Evolutionary conservation across 331 rosid genomes (phyloP).

Genomic region (Quercus phellos): DNA sequence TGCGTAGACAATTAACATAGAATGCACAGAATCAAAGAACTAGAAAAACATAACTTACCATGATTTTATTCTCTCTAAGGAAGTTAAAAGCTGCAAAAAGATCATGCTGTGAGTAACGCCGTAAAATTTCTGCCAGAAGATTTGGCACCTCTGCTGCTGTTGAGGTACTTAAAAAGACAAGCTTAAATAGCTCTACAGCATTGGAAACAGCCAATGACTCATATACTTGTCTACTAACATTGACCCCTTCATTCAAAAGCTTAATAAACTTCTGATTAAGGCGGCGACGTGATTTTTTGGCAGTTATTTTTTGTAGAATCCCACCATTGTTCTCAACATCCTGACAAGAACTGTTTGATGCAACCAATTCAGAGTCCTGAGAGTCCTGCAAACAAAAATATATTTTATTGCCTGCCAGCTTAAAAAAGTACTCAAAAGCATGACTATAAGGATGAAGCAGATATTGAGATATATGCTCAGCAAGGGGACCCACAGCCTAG

Average conservation of each 20-base stretch:
- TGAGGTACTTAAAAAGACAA: constrained; percentile 81
- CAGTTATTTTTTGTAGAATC: constrained; percentile 28
- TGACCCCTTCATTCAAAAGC: constrained; percentile 49
- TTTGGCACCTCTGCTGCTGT: constrained; percentile 58
- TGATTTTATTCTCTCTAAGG: constrained; percentile 72
- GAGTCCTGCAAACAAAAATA: constrained; percentile 41
- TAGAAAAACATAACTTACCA: constrained; percentile 48
- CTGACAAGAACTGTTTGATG: constrained; percentile 35
- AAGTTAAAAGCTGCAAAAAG: constrained; percentile 92
- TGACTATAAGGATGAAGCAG: not conserved
- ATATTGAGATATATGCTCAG: not conserved
- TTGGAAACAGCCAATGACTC: constrained; percentile 89
- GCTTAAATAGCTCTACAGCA: constrained; percentile 96
- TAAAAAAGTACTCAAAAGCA: constrained; percentile 9
- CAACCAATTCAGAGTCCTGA: constrained; percentile 42
- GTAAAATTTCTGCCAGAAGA: constrained; percentile 66
- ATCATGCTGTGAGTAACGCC: constrained; percentile 91
- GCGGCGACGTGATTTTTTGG: constrained; percentile 43
- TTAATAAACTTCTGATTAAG: constrained; percentile 54
- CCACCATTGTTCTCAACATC: constrained; percentile 37
- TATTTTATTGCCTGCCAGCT: constrained; percentile 18
- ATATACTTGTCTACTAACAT: constrained; percentile 52
- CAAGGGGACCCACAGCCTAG: not conserved
- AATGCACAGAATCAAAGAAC: constrained; percentile 11
- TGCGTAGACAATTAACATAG: constrained; percentile 6